Percentiles rank a stretch among this genome's conserved stretches.
Evolutionary conservation across 306 rosid species (phyloP).

Genomic region (Begonia fuchsioides): DNA sequence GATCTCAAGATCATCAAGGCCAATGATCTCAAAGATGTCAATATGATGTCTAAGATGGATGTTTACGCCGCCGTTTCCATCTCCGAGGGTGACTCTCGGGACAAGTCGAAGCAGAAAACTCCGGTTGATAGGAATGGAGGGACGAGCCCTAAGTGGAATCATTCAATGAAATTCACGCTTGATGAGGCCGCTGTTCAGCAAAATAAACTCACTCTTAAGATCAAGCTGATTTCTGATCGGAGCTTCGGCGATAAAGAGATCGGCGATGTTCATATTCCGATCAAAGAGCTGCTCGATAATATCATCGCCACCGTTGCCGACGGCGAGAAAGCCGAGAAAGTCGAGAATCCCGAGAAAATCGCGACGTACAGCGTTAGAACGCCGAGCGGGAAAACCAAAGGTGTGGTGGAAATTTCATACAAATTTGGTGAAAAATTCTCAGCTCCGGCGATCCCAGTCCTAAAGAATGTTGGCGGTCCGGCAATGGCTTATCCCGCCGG

Average conservation of each 20-base stretch:
- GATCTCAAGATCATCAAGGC: constrained; percentile 24
- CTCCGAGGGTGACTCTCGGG: constrained; percentile 19
- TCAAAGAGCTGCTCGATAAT: constrained; percentile 16
- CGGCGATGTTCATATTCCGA: constrained; percentile 18
- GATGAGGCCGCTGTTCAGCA: constrained; percentile 7
- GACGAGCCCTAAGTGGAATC: constrained; percentile 21
- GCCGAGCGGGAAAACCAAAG: constrained; percentile 14
- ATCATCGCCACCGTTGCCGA: background rate
- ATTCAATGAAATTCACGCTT: constrained; percentile 17
- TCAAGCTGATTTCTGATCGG: constrained; percentile 19
- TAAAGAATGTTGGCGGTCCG: constrained; percentile 5
- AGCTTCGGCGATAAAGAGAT: constrained; percentile 16
- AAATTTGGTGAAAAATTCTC: constrained; percentile 23
- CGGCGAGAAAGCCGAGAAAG: no score
- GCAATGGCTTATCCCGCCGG: constrained; percentile 15
- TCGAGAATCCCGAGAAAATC: background rate
- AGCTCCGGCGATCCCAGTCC: background rate
- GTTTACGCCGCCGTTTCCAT: constrained; percentile 35
- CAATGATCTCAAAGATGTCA: constrained; percentile 27
- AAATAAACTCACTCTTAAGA: constrained; percentile 15
- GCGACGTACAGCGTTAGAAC: constrained; percentile 11
- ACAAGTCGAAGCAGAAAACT: constrained; percentile 15
- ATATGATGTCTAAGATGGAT: constrained; percentile 38
- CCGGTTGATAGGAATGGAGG: constrained; percentile 22
- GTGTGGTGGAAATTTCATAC: constrained; percentile 14